phyloP scores from a whole-genome alignment of 768 basidiomycete genomes.

The Russula olivacea region DNA sequence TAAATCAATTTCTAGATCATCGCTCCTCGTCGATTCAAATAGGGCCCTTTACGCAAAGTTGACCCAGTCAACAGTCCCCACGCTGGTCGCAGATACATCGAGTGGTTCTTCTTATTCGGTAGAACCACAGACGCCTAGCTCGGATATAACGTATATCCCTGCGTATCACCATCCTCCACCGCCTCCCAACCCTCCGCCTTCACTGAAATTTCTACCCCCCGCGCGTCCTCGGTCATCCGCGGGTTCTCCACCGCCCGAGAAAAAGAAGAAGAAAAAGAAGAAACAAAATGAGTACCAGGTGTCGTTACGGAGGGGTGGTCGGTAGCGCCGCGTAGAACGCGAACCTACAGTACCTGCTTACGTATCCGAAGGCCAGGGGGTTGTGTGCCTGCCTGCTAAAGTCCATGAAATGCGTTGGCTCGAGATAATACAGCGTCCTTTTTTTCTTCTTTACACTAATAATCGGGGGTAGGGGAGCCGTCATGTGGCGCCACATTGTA shows the following conservation, averaged over 20 bases:
- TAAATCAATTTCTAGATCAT: conserved; percentile 25
- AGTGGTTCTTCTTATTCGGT: not conserved
- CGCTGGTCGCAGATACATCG: not conserved
- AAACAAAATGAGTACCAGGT: not conserved
- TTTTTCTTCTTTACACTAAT: not conserved
- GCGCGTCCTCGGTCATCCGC: not conserved
- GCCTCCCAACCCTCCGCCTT: not conserved
- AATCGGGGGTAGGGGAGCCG: not conserved
- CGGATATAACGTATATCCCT: not conserved
- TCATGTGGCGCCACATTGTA: not conserved
- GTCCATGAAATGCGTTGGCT: not conserved
- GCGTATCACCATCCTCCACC: not conserved
- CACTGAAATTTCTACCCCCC: not conserved
- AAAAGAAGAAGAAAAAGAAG: conserved; percentile 6
- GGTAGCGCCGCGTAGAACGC: not conserved
- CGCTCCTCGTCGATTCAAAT: conserved; percentile 26
- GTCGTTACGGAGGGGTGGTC: conserved; percentile 13
- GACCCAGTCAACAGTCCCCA: conserved; percentile 16
- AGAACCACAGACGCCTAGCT: not conserved
- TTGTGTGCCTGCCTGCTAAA: too few relatives aligned
- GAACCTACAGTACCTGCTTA: not conserved
- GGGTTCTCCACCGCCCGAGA: not conserved
- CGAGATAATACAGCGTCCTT: not conserved
- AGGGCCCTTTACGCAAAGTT: conserved; percentile 27
- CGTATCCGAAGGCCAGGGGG: not conserved